phyloP scores from a whole-genome alignment of 805 yeast genomes.

The Vanderwaltozyma verrucispora region DNA sequence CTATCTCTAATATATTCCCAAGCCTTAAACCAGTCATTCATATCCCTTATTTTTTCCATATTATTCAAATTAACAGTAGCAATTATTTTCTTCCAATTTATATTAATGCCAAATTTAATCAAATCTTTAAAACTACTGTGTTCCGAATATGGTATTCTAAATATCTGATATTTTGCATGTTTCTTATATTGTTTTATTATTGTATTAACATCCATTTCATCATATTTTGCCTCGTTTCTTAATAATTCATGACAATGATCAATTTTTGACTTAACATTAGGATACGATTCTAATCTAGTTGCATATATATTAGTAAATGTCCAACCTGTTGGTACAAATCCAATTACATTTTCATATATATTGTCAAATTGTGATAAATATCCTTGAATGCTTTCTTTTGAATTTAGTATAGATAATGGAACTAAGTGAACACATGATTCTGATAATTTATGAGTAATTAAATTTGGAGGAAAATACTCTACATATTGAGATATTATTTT shows the following conservation, averaged over 20 bases:
- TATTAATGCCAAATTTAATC: constrained; percentile 45
- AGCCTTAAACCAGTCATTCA: constrained; percentile 28
- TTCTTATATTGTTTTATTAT: constrained; percentile 26
- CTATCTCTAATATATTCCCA: constrained; percentile 1
- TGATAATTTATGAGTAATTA: constrained; percentile 32
- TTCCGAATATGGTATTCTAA: constrained; percentile 80
- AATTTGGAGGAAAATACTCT: constrained; percentile 38
- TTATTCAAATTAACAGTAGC: constrained; percentile 63
- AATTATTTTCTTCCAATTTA: constrained; percentile 44
- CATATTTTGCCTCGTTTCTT: constrained; percentile 4
- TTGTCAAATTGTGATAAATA: constrained; percentile 12
- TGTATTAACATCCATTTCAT: constrained; percentile 10
- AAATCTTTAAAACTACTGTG: constrained; percentile 86
- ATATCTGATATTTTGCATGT: constrained; percentile 34
- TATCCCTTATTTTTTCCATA: constrained; percentile 18
- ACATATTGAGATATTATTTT: constrained; percentile 37
- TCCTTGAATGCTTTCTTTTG: constrained; percentile 24
- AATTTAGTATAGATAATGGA: constrained; percentile 47
- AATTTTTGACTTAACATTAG: constrained; percentile 9
- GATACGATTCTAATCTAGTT: constrained; percentile 5
- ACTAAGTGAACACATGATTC: constrained; percentile 60
- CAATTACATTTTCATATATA: constrained; percentile 38
- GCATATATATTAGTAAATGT: constrained; percentile 34
- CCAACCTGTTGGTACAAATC: constrained; percentile 90
- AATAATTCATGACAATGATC: constrained; percentile 10